Base-by-base conservation (phyloP, 1,284 basidiomycete species). In the Ustilago tritici region DNA sequence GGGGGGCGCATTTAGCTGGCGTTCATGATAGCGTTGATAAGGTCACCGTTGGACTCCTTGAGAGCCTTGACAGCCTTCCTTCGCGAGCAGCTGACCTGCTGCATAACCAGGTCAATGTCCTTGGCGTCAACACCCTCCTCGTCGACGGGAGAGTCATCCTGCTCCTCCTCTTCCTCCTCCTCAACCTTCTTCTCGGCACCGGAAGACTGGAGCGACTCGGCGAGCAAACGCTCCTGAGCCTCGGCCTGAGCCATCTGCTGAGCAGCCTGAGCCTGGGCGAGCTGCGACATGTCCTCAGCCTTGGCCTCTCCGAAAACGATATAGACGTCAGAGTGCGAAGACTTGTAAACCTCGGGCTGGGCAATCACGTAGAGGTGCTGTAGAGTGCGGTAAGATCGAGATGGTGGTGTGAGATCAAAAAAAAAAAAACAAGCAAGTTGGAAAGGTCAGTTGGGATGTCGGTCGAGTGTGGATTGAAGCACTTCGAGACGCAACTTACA, bases 291-390 rank as follows among this genome's bases (percentile, higher is more conserved):
- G 87, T 98, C 95, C 89, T 98, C 95, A 80, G 94, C 91, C 92
- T 93, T 97, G 80, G 95, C 95, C 89, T 99, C 96, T 82, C 96
- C 96, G 83, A 98, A 99, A 78, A 99, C 95, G 87, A 99, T 95
- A 90, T 99, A 98, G 88, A 93, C 94, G 88, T 99, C 97, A 84
- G 94, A 95, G 88, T 93, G 94, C 59, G 93, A 92, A 60, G 95
- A 95, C 90, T 98, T 98, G 92, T 94, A 99, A 61, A 99, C 96
- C 82, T 99, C 96, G 61, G 97, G 96, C 69, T 92, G 89, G 72
- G 93, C 91, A 82, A 99, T 91, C 76, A 98, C 95, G 87, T 98
- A 93, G 72, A 99, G 91, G 78, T 95, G 89, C 93, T 94, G 65
- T 69, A 31, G 9, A 9, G 40, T 12, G 14, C 12, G 40, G 32